phyloP scores from a whole-genome alignment of 768 basidiomycete species.

The Pilatotrama ljubarskyi region DNA sequence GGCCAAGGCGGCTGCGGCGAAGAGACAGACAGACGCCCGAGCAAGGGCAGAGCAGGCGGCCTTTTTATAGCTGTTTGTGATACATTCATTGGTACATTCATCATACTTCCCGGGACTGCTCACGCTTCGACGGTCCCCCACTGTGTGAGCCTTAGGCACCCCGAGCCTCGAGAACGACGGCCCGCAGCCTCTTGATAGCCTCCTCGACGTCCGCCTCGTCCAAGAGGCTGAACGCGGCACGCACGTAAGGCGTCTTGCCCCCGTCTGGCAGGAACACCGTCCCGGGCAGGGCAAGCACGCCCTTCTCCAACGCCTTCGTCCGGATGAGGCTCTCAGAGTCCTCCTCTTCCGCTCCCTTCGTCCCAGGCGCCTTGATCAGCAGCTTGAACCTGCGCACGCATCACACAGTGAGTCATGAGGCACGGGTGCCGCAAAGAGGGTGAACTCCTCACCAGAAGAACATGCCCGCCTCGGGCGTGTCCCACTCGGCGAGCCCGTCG shows the following conservation, averaged over 20 bases:
- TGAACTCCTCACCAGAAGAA: slow-evolving; percentile 84
- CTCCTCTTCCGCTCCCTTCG: slow-evolving; percentile 22
- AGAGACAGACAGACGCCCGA: slow-evolving; percentile 3
- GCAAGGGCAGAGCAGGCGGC: not conserved
- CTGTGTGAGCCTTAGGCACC: not conserved
- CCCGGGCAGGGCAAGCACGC: slow-evolving; percentile 89
- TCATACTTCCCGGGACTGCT: not conserved
- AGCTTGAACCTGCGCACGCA: slow-evolving; percentile 67
- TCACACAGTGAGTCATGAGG: not conserved
- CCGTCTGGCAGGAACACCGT: slow-evolving; percentile 80
- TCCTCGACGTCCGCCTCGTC: slow-evolving; percentile 71
- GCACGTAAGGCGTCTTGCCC: slow-evolving; percentile 72
- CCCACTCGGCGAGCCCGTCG: slow-evolving; percentile 73
- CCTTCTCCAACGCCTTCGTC: slow-evolving; percentile 73
- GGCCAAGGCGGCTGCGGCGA: slow-evolving; percentile 47
- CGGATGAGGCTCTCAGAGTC: slow-evolving; percentile 67
- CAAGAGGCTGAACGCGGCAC: slow-evolving; percentile 79
- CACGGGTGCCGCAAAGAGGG: not conserved
- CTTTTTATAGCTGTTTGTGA: not conserved
- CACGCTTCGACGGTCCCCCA: not conserved
- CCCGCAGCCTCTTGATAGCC: slow-evolving; percentile 61
- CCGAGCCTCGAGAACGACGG: slow-evolving; percentile 30
- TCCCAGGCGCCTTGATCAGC: slow-evolving; percentile 50
- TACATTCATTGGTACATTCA: slow-evolving; percentile 3
- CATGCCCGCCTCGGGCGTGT: slow-evolving; percentile 77